phyloP scores from a whole-genome alignment of 2,329 filamentous ascomycete species.

The Xylaria sp. region DNA sequence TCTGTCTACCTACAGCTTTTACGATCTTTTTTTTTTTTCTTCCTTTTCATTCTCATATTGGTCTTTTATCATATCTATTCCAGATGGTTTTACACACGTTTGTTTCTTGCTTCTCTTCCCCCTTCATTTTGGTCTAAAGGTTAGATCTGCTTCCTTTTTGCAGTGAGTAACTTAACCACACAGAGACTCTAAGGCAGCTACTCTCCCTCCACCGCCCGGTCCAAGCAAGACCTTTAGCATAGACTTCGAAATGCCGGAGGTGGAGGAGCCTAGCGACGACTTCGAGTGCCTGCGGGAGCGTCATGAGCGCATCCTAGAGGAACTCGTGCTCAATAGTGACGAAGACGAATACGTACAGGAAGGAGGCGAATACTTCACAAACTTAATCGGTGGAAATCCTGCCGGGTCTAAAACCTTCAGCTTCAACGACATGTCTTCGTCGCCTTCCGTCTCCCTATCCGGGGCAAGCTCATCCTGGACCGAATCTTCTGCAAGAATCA shows the following conservation, averaged over 20 bases:
- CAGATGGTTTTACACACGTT: background rate
- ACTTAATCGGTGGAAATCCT: background rate
- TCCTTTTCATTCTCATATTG: background rate
- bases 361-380: conserved; percentile 20
- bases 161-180: conserved; percentile 11
- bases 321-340: conserved; percentile 51
- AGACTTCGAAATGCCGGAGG: conserved; percentile 60
- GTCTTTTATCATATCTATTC: background rate
- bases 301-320: conserved; percentile 58
- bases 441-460: conserved; percentile 28
- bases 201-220: conserved; percentile 51
- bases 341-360: conserved; percentile 38
- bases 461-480: conserved; percentile 34
- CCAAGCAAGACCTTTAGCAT: conserved; percentile 65
- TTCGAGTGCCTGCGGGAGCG: conserved; percentile 58
- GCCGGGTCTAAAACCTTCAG: conserved; percentile 37
- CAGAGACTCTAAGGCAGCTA: conserved; percentile 37
- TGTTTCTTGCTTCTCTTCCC: too few species aligned
- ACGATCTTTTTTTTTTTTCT: background rate
- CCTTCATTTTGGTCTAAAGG: background rate
- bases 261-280: conserved; percentile 53
- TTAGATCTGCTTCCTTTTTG: background rate
- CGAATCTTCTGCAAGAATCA: conserved; percentile 45
- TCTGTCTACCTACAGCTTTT: conserved; percentile 9
- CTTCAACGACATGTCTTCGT: conserved; percentile 46